Evolutionary conservation across 305 asterid genomes (phyloP).

Genomic region (Plantago coronopus): DNA sequence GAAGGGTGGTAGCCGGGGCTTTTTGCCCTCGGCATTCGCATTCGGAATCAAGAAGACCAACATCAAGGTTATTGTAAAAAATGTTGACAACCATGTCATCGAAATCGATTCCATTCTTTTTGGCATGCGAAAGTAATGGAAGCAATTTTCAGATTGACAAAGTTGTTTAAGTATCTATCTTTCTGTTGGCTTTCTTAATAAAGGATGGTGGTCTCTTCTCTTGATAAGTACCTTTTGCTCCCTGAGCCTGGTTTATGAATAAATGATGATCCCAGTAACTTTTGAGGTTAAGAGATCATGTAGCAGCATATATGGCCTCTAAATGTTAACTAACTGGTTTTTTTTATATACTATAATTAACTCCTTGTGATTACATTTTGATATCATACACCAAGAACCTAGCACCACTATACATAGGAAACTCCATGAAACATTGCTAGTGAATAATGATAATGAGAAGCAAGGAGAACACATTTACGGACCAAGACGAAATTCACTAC

Average conservation of each 20-base stretch:
- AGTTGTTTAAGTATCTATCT: background rate
- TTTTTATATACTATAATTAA: background rate
- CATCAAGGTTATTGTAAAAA: constrained; percentile 16
- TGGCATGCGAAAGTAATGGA: constrained; percentile 3
- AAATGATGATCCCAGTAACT: too few species aligned
- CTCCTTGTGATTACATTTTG: background rate
- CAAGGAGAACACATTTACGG: background rate
- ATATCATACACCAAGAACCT: background rate
- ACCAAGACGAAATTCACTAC: background rate
- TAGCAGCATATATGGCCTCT: background rate
- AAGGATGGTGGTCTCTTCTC: too few species aligned
- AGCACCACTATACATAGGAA: background rate
- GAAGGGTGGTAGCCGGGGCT: background rate
- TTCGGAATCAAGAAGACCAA: constrained; percentile 23
- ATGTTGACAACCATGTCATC: constrained; percentile 15
- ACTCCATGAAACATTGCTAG: background rate
- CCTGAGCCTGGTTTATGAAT: background rate
- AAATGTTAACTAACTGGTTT: background rate
- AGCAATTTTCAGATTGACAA: background rate
- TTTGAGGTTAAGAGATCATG: background rate
- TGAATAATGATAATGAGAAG: background rate
- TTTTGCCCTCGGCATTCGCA: constrained; percentile 4
- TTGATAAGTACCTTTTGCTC: too few species aligned
- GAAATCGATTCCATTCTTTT: constrained; percentile 30
- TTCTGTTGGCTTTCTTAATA: background rate